Evolutionary conservation across 495 filamentous ascomycete genomes (phyloP).

Genomic region (Penicillium soppii): DNA sequence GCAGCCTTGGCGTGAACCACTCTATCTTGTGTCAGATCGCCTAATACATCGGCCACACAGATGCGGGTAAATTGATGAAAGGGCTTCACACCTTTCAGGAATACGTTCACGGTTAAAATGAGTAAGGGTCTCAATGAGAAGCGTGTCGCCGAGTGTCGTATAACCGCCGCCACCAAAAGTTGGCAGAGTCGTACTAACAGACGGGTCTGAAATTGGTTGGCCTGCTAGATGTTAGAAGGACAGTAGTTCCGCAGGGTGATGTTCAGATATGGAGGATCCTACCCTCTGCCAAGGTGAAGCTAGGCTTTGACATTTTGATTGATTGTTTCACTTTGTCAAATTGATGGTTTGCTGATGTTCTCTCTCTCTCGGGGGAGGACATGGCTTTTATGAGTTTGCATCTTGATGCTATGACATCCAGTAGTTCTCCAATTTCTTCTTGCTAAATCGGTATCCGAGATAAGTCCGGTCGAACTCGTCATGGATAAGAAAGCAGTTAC

Average conservation of each 20-base stretch:
- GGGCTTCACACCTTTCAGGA: slow-evolving; percentile 41
- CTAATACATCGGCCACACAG: not conserved
- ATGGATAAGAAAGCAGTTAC: not conserved
- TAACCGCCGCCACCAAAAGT: slow-evolving; percentile 26
- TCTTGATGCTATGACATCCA: not conserved
- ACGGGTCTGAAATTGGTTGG: slow-evolving; percentile 26
- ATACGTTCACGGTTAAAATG: slow-evolving; percentile 61
- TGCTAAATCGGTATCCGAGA: not conserved
- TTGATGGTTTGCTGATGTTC: too few relatives aligned
- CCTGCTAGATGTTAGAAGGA: slow-evolving; percentile 18
- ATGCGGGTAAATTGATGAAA: not conserved
- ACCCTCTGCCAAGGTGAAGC: slow-evolving; percentile 27
- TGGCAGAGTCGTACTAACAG: slow-evolving; percentile 28
- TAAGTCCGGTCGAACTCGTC: not conserved
- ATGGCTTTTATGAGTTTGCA: not conserved
- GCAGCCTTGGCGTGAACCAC: slow-evolving; percentile 75
- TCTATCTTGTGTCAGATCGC: slow-evolving; percentile 16
- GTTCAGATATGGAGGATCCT: not conserved
- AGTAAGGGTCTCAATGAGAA: slow-evolving; percentile 24
- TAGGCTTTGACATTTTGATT: slow-evolving; percentile 13
- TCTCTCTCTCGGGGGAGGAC: not conserved
- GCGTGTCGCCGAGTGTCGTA: slow-evolving; percentile 28
- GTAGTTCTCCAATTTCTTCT: not conserved
- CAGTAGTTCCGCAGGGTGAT: not conserved
- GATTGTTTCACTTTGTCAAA: not conserved